Percentiles rank a stretch among this genome's conserved stretches.
Conservation (phyloP, 345 rosid species). For the Pistacia integerrima region DNA sequence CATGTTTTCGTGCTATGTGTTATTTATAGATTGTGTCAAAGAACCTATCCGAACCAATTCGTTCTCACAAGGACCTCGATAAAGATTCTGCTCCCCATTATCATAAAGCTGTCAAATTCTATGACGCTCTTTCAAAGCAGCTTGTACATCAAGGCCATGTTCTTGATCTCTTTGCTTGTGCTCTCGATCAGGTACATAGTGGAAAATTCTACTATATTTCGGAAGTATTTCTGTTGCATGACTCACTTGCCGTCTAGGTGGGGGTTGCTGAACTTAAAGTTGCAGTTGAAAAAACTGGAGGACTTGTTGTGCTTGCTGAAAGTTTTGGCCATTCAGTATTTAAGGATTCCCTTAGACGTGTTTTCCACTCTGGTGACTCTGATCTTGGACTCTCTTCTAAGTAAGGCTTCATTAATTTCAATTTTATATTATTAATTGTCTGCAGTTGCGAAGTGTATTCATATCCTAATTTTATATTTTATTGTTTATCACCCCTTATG, state of each 20-base stretch:
- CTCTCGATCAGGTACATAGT: constrained; percentile 77
- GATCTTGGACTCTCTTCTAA: constrained; percentile 89
- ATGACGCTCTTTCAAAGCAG: constrained; percentile 78
- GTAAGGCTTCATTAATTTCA: constrained; percentile 49
- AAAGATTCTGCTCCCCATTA: constrained; percentile 81
- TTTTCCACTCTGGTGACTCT: constrained; percentile 73
- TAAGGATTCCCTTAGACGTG: constrained; percentile 77
- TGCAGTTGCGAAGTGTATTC: constrained; percentile 5
- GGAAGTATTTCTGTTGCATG: background rate
- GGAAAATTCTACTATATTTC: background rate
- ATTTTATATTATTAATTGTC: background rate
- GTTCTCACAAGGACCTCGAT: constrained; percentile 93
- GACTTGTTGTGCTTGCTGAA: constrained; percentile 96
- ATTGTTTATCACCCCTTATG: background rate
- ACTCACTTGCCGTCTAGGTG: constrained; percentile 47
- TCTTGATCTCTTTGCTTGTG: constrained; percentile 93
- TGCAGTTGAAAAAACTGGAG: constrained; percentile 92
- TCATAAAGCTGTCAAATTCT: constrained; percentile 81
- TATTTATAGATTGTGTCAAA: constrained; percentile 69
- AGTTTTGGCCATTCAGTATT: constrained; percentile 97
- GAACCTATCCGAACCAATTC: constrained; percentile 87
- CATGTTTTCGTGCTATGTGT: background rate
- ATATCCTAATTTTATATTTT: background rate
- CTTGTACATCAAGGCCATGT: constrained; percentile 98
- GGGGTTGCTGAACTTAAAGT: constrained; percentile 96